A percentile compares a stretch with the other conserved stretches of the same genome.
These are phyloP conservation scores for Huntiella abstrusa DNA, from an alignment of 2,329 filamentous ascomycete species.

Conservation along the genomic window DNA sequence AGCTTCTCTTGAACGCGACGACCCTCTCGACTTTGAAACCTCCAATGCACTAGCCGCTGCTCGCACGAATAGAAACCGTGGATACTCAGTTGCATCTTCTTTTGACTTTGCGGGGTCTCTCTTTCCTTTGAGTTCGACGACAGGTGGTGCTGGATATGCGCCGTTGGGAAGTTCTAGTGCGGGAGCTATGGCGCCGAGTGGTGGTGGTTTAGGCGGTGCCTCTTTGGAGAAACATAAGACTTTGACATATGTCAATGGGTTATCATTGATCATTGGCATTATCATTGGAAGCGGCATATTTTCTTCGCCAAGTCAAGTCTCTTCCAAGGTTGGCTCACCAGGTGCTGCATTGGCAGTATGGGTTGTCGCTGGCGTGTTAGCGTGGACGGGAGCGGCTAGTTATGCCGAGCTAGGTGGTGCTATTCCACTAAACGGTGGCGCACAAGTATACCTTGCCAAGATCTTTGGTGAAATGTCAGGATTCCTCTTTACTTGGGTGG, in stretches of 20 bases:
- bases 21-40: constrained; percentile 44
- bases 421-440: constrained; percentile 84
- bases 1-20: constrained; percentile 72
- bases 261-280: constrained; percentile 77
- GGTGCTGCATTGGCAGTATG: constrained; percentile 83
- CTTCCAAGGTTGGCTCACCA: constrained; percentile 74
- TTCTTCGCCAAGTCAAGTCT: constrained; percentile 83
- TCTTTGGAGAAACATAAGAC: constrained; percentile 90
- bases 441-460: constrained; percentile 86
- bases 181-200: constrained; percentile 18
- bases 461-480: constrained; percentile 88
- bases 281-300: constrained; percentile 97
- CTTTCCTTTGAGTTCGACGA: constrained; percentile 75
- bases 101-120: constrained; percentile 92
- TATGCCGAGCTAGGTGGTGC: constrained; percentile 92
- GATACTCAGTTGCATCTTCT: constrained; percentile 77
- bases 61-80: constrained; percentile 33
- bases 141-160: constrained; percentile 55
- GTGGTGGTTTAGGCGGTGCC: constrained; percentile 42
- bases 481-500: constrained; percentile 93
- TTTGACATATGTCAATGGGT: constrained; percentile 79
- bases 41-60: constrained; percentile 31
- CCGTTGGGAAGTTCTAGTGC: constrained; percentile 63
- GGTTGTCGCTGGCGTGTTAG: constrained; percentile 74
- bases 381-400: constrained; percentile 88